Evolutionary conservation across 2,329 filamentous ascomycete species (phyloP), one percentile per base, ranked within the genome.

Genomic region (Helminthosporium solani): DNA sequence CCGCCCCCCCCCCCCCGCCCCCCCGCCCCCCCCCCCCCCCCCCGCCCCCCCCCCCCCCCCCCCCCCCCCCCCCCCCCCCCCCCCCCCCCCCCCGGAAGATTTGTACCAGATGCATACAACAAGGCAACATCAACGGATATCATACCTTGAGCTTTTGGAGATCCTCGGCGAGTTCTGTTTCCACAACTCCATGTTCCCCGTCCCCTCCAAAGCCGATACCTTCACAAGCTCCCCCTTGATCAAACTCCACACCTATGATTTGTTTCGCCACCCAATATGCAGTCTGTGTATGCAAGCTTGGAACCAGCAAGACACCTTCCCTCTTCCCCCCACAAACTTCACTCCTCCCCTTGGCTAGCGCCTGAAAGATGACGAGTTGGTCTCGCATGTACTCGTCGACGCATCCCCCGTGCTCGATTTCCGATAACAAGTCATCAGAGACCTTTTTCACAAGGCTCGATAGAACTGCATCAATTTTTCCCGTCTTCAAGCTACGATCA

Each of bases 301-400:
- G 53, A 45, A 69, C 57, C 30, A 66, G 45, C 46, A 54, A 27
- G 7, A 42, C 47, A 6, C 50, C 54, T 9, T 62, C 56, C 19
- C 47, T 54, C 47, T 19, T 50, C 2, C 63, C 59, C n/a, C 58
- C 61, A 50, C 60, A 61, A 0, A 77, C 67, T 0, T 40, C 37
- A 49, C 71, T 73, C 30, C 23, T 56, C 1, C 76, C 76, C 7
- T 66, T 54, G 3, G 78, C 78, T 16, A 85, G 62, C 14, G 78
- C 78, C 57, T 83, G 79, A 46, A 82, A 84, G 0, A 84, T 72
- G 1, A 83, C 76, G 20, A 84, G 53, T 55, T 84, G 81, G 61
- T 84, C 82, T 34, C 78, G 68, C 74, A 82, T 73, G 50, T 75
- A 71, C 57, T 75, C 72, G 54, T 84, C 81, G 3, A 82, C 74